phyloP scores from a whole-genome alignment of 306 rosid species.

The Albizia julibrissin region DNA sequence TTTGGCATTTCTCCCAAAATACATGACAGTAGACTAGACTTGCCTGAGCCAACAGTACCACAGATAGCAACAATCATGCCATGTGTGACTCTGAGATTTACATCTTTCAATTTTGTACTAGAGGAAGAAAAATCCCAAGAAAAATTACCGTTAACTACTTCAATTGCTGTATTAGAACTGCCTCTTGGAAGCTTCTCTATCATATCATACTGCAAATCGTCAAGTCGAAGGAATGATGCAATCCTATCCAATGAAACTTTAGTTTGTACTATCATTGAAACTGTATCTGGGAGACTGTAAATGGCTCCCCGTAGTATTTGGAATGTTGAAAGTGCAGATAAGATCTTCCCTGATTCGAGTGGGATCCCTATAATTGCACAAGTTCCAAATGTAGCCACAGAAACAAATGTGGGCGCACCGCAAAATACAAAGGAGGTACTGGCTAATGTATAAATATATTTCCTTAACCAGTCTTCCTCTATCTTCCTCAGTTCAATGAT shows the following conservation, averaged over 20 bases:
- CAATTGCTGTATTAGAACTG: slow-evolving; percentile 46
- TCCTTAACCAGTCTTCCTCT: slow-evolving; percentile 52
- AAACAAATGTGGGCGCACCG: slow-evolving; percentile 56
- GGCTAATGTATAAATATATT: slow-evolving; percentile 39
- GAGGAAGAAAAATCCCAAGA: slow-evolving; percentile 38
- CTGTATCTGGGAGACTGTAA: slow-evolving; percentile 44
- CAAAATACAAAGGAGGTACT: slow-evolving; percentile 42
- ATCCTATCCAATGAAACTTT: slow-evolving; percentile 62
- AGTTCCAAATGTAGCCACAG: slow-evolving; percentile 51
- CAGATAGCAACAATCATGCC: not conserved
- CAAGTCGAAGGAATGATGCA: slow-evolving; percentile 49
- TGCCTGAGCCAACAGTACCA: not conserved
- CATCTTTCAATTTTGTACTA: not conserved
- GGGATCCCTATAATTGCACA: slow-evolving; percentile 53
- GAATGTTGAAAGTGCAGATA: slow-evolving; percentile 61
- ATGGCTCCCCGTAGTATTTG: slow-evolving; percentile 51
- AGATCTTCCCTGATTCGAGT: slow-evolving; percentile 56
- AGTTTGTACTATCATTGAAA: slow-evolving; percentile 52
- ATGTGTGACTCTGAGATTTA: not conserved
- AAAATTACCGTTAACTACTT: slow-evolving; percentile 49
- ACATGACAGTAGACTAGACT: not conserved
- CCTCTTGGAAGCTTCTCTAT: slow-evolving; percentile 46
- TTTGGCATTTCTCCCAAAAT: not conserved
- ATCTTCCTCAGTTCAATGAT: slow-evolving; percentile 41
- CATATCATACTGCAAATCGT: slow-evolving; percentile 43